These are phyloP conservation scores for Imleria badia DNA, from an alignment of 768 basidiomycete species.

Conservation along the genomic window DNA sequence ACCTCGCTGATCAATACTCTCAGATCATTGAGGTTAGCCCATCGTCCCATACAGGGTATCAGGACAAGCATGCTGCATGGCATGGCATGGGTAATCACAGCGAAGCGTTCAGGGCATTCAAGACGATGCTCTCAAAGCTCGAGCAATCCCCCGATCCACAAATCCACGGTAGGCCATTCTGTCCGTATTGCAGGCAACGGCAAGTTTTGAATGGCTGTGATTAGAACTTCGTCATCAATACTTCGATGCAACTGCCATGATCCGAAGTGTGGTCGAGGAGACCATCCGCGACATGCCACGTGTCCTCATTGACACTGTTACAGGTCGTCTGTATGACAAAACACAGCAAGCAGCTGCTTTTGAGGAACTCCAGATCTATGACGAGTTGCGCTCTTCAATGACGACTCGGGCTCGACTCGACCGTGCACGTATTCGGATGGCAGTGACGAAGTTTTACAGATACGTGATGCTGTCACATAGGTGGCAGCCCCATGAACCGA, in stretches of 20 bases:
- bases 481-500: too few relatives aligned
- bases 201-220: too few relatives aligned
- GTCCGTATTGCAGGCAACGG: too few relatives aligned
- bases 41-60: background rate
- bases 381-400: too few relatives aligned
- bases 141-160: background rate
- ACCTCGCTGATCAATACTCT: background rate
- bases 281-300: background rate
- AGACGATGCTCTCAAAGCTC: background rate
- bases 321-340: too few relatives aligned
- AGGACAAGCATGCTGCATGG: background rate
- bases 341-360: too few relatives aligned
- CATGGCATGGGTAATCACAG: background rate
- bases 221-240: background rate
- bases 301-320: constrained; percentile 2
- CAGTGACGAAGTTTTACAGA: background rate
- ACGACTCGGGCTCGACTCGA: background rate
- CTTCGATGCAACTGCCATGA: too few relatives aligned
- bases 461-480: constrained; percentile 10
- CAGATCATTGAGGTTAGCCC: background rate
- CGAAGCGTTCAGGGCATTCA: background rate
- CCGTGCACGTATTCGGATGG: background rate
- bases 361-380: too few relatives aligned
- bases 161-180: background rate
- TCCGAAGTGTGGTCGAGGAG: background rate